Percentiles rank a stretch among this genome's conserved stretches.
Conservation (phyloP, 257 asterid genomes). For the Nicotiana paniculata region DNA sequence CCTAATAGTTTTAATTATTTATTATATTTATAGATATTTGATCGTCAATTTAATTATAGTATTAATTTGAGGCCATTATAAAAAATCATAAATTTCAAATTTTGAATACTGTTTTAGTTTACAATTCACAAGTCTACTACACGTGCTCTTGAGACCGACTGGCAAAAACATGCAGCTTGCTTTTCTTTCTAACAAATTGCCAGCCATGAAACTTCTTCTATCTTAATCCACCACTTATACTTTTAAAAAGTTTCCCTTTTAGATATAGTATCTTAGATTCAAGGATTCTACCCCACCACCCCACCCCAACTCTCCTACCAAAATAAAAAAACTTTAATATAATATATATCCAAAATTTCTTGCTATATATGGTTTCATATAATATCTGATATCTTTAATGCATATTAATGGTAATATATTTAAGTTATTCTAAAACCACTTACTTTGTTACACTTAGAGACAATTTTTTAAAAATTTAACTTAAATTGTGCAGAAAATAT, state of each 20-base stretch:
- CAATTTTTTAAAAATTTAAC: background rate
- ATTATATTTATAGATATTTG: too few relatives aligned
- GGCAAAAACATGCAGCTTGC: conserved; percentile 6
- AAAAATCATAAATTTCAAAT: too few relatives aligned
- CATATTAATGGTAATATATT: background rate
- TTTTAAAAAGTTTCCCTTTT: background rate
- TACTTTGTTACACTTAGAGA: background rate
- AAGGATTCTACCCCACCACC: background rate
- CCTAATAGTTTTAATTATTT: too few relatives aligned
- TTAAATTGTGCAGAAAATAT: too few relatives aligned
- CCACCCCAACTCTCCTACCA: too few relatives aligned
- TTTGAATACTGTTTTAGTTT: background rate
- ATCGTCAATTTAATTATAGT: too few relatives aligned
- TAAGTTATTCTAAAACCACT: background rate
- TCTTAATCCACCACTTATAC: background rate
- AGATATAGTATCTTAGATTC: background rate
- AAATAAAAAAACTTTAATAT: too few relatives aligned
- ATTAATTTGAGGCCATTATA: too few relatives aligned
- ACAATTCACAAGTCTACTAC: background rate
- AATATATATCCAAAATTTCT: background rate
- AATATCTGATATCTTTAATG: background rate
- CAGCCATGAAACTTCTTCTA: background rate
- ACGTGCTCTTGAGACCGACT: background rate
- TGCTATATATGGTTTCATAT: too few relatives aligned
- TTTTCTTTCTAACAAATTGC: background rate